Evolutionary conservation across 495 filamentous ascomycete species (phyloP), one percentile per base, ranked within the genome.

Genomic region (Hypoxylon lienhwacheense): DNA sequence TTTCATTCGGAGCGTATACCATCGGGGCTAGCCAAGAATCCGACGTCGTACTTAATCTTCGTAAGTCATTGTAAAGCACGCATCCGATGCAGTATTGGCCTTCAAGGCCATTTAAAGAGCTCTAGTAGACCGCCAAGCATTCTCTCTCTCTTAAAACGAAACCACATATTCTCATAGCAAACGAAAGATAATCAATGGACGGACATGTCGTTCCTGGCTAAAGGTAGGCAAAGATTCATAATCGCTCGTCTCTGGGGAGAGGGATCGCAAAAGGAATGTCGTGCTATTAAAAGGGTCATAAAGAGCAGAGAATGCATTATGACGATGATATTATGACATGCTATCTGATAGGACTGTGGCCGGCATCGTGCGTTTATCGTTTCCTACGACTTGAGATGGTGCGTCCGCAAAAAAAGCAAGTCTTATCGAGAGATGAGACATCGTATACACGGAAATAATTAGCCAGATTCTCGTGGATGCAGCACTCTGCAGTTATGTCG

Each of bases 1-100:
- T 40, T 26, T 32, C 20, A 16, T 31, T 44, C 41, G 47, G 33
- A 52, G 16, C 25, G 46, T 28, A 37, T 16, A 47, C 21, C 17
- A 40, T 55, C 33, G 34, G 51, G 10, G 16, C 17, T 7, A 61
- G 41, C 29, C 22, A 28, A 55, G 50, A 31, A 41, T 5, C 41
- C 34, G 41, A 37, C 26, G 29, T 17, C 28, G 21, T 47, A 33
- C 24, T 26, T 45, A 16, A 26, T 46, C 16, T 28, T 42, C 16
- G 20, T 53, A 31, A 32, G 41, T 26, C 31, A 32, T 33, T 39
- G 31, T 36, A 40, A 35, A 46, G 22, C 22, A 36, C 26, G 41
- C 24, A 21, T 26, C 35, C 47, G 41, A 47, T 12, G 10, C 33
- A 36, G n/a, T 29, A 29, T 8, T 17, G 15, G 3, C 14, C 46